A percentile compares a stretch with the other conserved stretches of the same genome.
These are phyloP conservation scores for Coprinopsis sp. DNA, from an alignment of 768 basidiomycete species.

Conservation along the genomic window DNA sequence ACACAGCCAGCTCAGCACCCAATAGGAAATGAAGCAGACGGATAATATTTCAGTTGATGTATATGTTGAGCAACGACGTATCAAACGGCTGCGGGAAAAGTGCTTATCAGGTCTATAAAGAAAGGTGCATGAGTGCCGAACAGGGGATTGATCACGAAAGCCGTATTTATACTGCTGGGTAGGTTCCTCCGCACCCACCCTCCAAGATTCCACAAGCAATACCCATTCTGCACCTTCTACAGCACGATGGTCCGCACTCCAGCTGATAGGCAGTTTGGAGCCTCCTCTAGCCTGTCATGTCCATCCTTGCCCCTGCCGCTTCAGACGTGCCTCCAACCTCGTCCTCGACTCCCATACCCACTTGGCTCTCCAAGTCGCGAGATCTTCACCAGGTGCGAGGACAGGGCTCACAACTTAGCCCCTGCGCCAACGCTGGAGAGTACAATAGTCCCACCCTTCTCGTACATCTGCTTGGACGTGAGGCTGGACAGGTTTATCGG, in stretches of 20 bases:
- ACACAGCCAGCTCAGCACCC: too few species aligned
- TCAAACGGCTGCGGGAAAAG: too few species aligned
- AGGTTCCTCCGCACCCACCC: conserved; percentile 72
- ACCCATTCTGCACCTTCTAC: conserved; percentile 88
- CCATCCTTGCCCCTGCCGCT: background rate
- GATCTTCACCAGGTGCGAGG: conserved; percentile 75
- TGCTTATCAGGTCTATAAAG: too few species aligned
- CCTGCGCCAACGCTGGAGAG: conserved; percentile 81
- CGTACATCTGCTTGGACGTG: conserved; percentile 64
- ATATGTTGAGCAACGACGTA: too few species aligned
- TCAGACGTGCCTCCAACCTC: conserved; percentile 24
- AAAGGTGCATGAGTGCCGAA: too few species aligned
- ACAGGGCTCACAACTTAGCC: conserved; percentile 71
- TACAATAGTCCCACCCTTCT: conserved; percentile 71
- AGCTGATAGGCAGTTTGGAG: conserved; percentile 53
- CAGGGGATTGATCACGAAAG: too few species aligned
- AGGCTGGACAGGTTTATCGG: conserved; percentile 59
- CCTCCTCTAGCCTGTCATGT: conserved; percentile 22
- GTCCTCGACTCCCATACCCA: conserved; percentile 68
- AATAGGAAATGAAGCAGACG: too few species aligned
- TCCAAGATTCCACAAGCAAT: conserved; percentile 85
- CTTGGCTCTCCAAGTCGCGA: conserved; percentile 72
- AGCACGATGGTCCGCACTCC: conserved; percentile 84
- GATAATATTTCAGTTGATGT: too few species aligned
- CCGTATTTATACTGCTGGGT: too few species aligned